Base-by-base conservation (phyloP, 2,329 filamentous ascomycete species). In the Fusarium irregulare region DNA sequence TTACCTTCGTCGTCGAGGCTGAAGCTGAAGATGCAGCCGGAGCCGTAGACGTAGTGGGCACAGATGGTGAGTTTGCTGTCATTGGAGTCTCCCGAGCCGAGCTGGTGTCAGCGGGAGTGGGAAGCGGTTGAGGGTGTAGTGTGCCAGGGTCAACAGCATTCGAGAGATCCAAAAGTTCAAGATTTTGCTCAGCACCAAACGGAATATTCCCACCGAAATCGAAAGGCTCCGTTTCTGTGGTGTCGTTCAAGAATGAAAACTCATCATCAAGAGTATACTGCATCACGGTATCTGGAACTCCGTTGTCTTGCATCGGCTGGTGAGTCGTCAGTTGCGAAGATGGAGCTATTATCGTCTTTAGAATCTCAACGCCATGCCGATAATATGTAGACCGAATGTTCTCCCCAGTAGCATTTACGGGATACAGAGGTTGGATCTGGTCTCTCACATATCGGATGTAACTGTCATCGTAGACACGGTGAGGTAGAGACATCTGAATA, bases 381-480 rank as follows among this genome's bases (percentile, higher is more conserved):
- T 87, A 80, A 63, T 86, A 87, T 13, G 69, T 75, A 12, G 72
- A 65, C 27, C 86, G 82, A 25, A 78, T 68, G 8, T 76, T 76
- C 47, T 56, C 20, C 62, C 57, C 13, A 40, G 41, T 18, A 60
- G 23, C 40, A 30, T 61, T 66, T n/a, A 62, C 62, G 14, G 62
- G 49, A 70, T 87, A 87, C 7, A 87, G 75, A 10, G 71, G 74
- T 53, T 85, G 80, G 63, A 84, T 84, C 7, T 84, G 77, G 4
- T 68, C 62, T 56, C 83, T 79, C 12, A 85, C 80, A 41, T 76
- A 64, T 2, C 80, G 79, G 4, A 82, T 78, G 60, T 82, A 88
- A 8, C 75, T 66, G 60, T 82, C 80, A 55, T 83, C 83, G 66
- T 81, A 83, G 11, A 70, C 58, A 8, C 76, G 69, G 0, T 78